Base-by-base conservation (phyloP, 768 basidiomycete species). In the Trametes punicea region DNA sequence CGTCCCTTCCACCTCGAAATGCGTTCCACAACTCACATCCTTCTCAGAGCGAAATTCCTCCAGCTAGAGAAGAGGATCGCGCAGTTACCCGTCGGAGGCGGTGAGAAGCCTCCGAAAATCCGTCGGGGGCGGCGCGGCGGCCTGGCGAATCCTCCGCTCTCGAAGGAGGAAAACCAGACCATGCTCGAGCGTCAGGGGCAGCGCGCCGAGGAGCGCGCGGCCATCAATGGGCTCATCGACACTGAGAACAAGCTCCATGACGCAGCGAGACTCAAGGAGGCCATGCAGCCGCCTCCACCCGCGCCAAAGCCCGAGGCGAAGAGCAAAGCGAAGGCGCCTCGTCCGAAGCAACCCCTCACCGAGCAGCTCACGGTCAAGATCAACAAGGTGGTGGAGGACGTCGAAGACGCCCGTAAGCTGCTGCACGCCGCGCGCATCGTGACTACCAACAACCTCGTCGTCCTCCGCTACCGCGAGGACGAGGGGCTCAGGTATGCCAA, bases 391-490 rank as follows among this genome's bases (percentile, higher is more conserved):
- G 31, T 23, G 18, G 41, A 53, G 11, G 40, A 30, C 27, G 38
- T 56, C 10, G 25, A 36, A 25, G 26, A 48, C 30, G 51, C 38
- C 25, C 31, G 44, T 6, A 11, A 45, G 15, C 18, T 45, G 44
- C 56, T 50, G 26, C 15, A 21, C 6, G 27, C 26, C 1, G 49
- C 34, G 18, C 49, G 46, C 16, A 6, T 3, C 6, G 41, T 39
- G 40, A 54, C 46, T 39, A 30, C 10, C 5, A 20, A 48, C 23
- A 30, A 50, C 16, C 26, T 40, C n/a, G 41, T 15, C 23, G 30
- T 40, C 40, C 30, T 54, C 25, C 34, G 34, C 46, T 44, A 52
- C 25, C 18, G 25, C 6, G 39, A 57, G 36, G 49, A 57, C 29
- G 42, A 45, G 27, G 25, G 26, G 11, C 8, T 13, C 5, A 46